These are phyloP conservation scores for Strigomonas galati DNA, from an alignment of 208 protist species.

Conservation along the genomic window DNA sequence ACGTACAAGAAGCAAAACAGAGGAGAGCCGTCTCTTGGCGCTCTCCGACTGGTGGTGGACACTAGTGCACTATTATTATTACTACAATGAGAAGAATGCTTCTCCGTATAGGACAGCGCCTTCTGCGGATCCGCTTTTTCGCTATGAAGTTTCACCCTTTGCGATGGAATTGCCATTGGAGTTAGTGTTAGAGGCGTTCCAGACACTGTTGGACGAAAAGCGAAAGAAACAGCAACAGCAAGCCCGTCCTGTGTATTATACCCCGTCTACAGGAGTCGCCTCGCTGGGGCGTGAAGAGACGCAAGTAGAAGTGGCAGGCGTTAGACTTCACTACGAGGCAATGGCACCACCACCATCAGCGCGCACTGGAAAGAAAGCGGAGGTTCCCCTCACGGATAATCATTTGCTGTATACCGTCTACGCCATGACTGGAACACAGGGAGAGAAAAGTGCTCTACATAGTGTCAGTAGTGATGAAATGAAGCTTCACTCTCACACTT, in stretches of 20 bases:
- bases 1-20: neutral
- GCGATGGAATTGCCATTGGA: slow-evolving; percentile 6
- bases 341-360: neutral
- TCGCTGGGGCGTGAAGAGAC: neutral
- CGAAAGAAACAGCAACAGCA: too few species aligned
- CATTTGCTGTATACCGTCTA: too few species aligned
- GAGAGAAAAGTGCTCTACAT: too few species aligned
- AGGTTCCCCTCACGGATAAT: neutral
- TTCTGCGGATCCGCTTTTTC: neutral
- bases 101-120: neutral
- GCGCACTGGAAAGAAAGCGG: neutral
- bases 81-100: slow-evolving; percentile 1
- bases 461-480: neutral
- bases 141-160: slow-evolving; percentile 11
- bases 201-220: neutral
- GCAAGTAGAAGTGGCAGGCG: neutral
- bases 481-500: neutral
- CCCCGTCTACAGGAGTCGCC: neutral
- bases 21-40: neutral
- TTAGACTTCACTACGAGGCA: neutral
- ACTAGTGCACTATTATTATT: neutral
- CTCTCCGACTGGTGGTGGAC: slow-evolving; percentile 2
- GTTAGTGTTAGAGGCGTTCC: neutral
- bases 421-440: too few species aligned
- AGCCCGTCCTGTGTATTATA: too few species aligned